Evolutionary conservation across 1,284 basidiomycete species (phyloP).

Genomic region (Taiwanofungus camphoratus): DNA sequence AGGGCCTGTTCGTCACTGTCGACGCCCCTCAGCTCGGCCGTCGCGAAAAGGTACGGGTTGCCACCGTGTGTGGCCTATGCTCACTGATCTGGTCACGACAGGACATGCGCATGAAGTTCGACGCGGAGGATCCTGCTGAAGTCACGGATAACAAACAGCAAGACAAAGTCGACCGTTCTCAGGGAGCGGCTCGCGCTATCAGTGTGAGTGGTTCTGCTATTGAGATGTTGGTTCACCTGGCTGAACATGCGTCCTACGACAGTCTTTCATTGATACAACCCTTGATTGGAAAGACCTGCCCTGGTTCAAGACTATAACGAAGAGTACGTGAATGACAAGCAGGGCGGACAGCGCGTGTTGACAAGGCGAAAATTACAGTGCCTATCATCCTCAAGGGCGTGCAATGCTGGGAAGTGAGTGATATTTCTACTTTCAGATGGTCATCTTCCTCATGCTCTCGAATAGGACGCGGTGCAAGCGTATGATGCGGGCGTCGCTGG

Average conservation of each 20-base stretch:
- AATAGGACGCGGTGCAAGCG: slow-evolving; percentile 80
- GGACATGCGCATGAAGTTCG: slow-evolving; percentile 97
- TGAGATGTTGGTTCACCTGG: neutral
- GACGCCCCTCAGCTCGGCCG: slow-evolving; percentile 91
- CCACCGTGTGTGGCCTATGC: slow-evolving; percentile 2
- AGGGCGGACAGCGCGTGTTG: neutral
- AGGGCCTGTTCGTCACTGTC: slow-evolving; percentile 86
- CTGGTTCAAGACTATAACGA: slow-evolving; percentile 88
- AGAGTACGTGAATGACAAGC: slow-evolving; percentile 42
- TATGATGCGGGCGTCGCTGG: slow-evolving; percentile 81
- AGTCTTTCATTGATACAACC: slow-evolving; percentile 92
- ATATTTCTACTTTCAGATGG: too few species aligned
- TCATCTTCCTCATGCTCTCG: too few species aligned
- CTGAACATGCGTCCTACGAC: slow-evolving; percentile 10
- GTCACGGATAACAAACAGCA: slow-evolving; percentile 40
- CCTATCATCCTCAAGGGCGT: slow-evolving; percentile 92
- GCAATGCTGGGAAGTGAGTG: slow-evolving; percentile 78
- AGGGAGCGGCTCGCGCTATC: slow-evolving; percentile 94
- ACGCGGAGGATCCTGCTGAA: slow-evolving; percentile 77
- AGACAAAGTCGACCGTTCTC: slow-evolving; percentile 71
- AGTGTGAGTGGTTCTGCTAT: slow-evolving; percentile 45
- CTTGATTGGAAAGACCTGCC: slow-evolving; percentile 83
- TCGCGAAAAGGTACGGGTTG: slow-evolving; percentile 66
- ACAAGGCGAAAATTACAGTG: slow-evolving; percentile 51
- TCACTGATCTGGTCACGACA: slow-evolving; percentile 24